Evolutionary conservation across 2,329 filamentous ascomycete genomes (phyloP).

Genomic region (Colletotrichum orchidophilum): DNA sequence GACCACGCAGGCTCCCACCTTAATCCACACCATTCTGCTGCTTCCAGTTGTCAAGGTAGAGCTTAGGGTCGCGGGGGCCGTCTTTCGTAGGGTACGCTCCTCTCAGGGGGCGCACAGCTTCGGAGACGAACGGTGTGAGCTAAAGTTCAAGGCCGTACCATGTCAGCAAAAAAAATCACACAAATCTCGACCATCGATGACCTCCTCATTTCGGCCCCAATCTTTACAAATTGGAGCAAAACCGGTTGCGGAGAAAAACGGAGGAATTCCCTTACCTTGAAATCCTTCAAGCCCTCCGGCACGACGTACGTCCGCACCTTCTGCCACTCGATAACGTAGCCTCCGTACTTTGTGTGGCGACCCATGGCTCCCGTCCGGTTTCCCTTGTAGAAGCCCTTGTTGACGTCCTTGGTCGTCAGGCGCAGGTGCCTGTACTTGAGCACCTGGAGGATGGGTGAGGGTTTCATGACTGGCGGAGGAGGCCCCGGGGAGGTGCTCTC

Average conservation of each 20-base stretch:
- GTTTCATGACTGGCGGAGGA: slow-evolving; percentile 62
- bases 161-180: too few relatives aligned
- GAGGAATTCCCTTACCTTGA: slow-evolving; percentile 68
- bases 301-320: slow-evolving; percentile 94
- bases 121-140: slow-evolving; percentile 83
- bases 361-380: slow-evolving; percentile 90
- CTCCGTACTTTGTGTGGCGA: slow-evolving; percentile 82
- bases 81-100: slow-evolving; percentile 64
- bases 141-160: slow-evolving; percentile 46
- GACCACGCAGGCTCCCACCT: slow-evolving; percentile 33
- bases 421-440: slow-evolving; percentile 77
- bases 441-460: slow-evolving; percentile 73
- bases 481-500: background rate
- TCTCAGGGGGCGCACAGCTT: slow-evolving; percentile 60
- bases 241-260: background rate
- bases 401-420: slow-evolving; percentile 92
- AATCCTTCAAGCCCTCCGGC: slow-evolving; percentile 73
- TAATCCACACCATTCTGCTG: slow-evolving; percentile 70
- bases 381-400: slow-evolving; percentile 97
- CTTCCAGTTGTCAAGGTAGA: slow-evolving; percentile 75
- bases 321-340: slow-evolving; percentile 83
- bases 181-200: too few relatives aligned
- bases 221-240: background rate
- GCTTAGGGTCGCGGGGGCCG: slow-evolving; percentile 68
- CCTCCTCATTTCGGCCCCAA: background rate